phyloP scores from a whole-genome alignment of 2,329 filamentous ascomycete species.

The Xylariaceae sp. region DNA sequence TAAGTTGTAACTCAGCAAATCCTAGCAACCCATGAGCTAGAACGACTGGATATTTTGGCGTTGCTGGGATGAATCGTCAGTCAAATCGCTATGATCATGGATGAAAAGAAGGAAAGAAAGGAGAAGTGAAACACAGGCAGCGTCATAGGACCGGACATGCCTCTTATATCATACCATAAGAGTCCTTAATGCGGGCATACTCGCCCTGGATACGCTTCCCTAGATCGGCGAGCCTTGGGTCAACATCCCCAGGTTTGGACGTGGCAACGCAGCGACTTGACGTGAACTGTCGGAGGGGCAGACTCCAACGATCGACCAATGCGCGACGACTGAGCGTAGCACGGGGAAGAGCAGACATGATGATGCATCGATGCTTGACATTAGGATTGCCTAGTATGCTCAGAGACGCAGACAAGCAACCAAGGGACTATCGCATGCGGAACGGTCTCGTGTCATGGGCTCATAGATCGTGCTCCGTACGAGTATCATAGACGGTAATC shows the following conservation, averaged over 20 bases:
- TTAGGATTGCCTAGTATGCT: neutral
- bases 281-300: neutral
- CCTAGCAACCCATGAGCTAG: constrained; percentile 62
- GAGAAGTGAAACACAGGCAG: neutral
- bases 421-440: neutral
- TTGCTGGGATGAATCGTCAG: constrained; percentile 34
- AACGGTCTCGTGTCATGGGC: neutral
- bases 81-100: neutral
- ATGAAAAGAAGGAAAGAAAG: neutral
- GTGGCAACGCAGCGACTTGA: constrained; percentile 6
- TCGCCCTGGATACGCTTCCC: constrained; percentile 42
- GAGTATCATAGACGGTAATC: neutral
- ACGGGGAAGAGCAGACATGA: constrained; percentile 11
- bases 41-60: constrained; percentile 57
- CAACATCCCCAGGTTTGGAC: constrained; percentile 19
- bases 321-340: neutral
- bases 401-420: neutral
- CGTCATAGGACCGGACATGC: neutral
- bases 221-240: constrained; percentile 39
- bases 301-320: neutral
- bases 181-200: constrained; percentile 41
- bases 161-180: constrained; percentile 36
- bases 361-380: neutral
- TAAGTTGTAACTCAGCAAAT: constrained; percentile 53
- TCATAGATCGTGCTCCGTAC: neutral